Evolutionary conservation across 179 eudicot genomes (phyloP).

Genomic region (Drosera spatulata): DNA sequence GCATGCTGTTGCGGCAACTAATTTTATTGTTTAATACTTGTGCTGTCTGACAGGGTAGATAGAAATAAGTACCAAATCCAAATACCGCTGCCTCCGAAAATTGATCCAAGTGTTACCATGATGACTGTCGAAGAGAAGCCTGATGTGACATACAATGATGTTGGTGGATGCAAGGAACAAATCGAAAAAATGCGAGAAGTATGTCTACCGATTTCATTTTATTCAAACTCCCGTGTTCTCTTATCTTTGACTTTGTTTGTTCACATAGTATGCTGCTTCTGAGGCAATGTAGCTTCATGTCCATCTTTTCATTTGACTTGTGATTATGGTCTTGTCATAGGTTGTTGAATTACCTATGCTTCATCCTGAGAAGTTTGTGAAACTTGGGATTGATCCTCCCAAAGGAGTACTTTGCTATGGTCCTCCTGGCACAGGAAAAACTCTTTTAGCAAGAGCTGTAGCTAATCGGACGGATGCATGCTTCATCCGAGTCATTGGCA

Average conservation of each 20-base stretch:
- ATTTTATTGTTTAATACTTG: neutral
- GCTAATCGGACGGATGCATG: constrained; percentile 96
- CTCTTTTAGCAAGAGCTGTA: constrained; percentile 93
- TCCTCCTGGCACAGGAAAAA: constrained; percentile 96
- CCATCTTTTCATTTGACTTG: neutral
- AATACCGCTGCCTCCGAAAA: constrained; percentile 98
- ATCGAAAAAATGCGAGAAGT: constrained; percentile 97
- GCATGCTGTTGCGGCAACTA: neutral
- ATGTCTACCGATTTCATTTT: neutral
- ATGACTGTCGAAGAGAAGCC: constrained; percentile 99
- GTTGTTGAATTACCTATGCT: constrained; percentile 98
- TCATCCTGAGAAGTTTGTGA: constrained; percentile 91
- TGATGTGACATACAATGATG: constrained; percentile 93
- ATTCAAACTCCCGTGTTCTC: neutral
- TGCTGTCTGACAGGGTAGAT: constrained; percentile 56
- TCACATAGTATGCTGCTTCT: no score
- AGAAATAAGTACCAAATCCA: constrained; percentile 91
- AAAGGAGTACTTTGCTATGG: constrained; percentile 98
- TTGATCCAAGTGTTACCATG: constrained; percentile 98
- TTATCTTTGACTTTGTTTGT: no score
- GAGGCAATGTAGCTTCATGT: no score
- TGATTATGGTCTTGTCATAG: constrained; percentile 17
- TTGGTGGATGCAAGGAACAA: constrained; percentile 98
- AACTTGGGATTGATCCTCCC: constrained; percentile 97
- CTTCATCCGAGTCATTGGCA: constrained; percentile 93